Evolutionary conservation across 2,329 filamentous ascomycete species (phyloP).

Genomic region (Mycocentrospora acerina): DNA sequence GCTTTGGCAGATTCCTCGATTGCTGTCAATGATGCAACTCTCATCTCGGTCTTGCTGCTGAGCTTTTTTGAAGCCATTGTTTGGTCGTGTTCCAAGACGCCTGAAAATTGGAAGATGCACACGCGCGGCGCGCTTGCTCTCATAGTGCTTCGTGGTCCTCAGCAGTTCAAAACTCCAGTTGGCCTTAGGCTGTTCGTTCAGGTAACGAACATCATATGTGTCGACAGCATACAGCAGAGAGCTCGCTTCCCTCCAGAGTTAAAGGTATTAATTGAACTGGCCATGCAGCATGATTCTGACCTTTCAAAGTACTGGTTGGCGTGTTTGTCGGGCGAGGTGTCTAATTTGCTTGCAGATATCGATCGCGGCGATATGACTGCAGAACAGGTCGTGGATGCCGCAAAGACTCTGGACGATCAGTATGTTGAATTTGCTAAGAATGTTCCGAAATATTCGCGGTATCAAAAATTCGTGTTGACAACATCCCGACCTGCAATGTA

Average conservation of each 20-base stretch:
- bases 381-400: constrained; percentile 2
- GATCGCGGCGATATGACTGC: constrained; percentile 2
- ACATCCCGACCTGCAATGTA: constrained; percentile 1
- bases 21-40: constrained; percentile 11
- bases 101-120: constrained; percentile 17
- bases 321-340: constrained; percentile 5
- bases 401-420: constrained; percentile 6
- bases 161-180: constrained; percentile 9
- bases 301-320: constrained; percentile 6
- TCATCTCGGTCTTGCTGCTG: constrained; percentile 16
- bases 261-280: constrained; percentile 5
- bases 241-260: constrained; percentile 7
- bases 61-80: constrained; percentile 17
- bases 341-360: constrained; percentile 5
- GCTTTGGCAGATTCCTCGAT: constrained; percentile 5
- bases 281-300: constrained; percentile 1
- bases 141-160: constrained; percentile 10
- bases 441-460: constrained; percentile 6
- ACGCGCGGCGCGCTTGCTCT: constrained; percentile 17
- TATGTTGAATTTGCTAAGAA: constrained; percentile 1
- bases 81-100: constrained; percentile 7
- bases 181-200: constrained; percentile 19
- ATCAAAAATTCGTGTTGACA: not conserved
- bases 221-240: constrained; percentile 10
- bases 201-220: constrained; percentile 12